Percentiles rank a stretch among this genome's conserved stretches.
Conservation (phyloP, 2,329 filamentous ascomycete species). For the Pseudocercospora crystallina region DNA sequence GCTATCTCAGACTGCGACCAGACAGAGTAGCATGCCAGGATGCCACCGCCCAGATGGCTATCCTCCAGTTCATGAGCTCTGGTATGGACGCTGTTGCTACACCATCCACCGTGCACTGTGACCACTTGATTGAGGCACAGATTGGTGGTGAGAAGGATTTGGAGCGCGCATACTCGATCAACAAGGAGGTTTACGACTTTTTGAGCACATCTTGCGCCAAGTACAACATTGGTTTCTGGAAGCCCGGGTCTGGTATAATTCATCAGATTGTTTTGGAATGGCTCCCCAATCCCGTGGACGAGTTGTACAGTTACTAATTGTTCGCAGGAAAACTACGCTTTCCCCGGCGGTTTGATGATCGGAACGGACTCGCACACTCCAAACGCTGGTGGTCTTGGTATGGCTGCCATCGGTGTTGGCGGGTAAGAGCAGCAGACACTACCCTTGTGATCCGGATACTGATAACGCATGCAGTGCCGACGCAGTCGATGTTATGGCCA, state of each 20-base stretch:
- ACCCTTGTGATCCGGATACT: too few species aligned
- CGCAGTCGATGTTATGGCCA: slow-evolving; percentile 97
- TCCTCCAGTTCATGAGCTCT: slow-evolving; percentile 99
- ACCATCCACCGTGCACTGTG: slow-evolving; percentile 94
- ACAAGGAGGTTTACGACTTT: slow-evolving; percentile 96
- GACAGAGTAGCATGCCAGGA: slow-evolving; percentile 99
- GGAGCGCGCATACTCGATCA: slow-evolving; percentile 83
- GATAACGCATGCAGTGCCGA: too few species aligned
- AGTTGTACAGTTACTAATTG: background rate
- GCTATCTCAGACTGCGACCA: slow-evolving; percentile 93
- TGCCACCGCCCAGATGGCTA: slow-evolving; percentile 99
- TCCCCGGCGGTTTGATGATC: slow-evolving; percentile 96
- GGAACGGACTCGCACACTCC: slow-evolving; percentile 98
- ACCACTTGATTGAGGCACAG: slow-evolving; percentile 98
- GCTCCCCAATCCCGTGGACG: background rate
- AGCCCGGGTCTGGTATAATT: slow-evolving; percentile 96
- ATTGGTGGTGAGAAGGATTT: slow-evolving; percentile 91
- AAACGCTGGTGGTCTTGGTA: slow-evolving; percentile 93
- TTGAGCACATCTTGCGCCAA: slow-evolving; percentile 90
- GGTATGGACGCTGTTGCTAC: slow-evolving; percentile 95
- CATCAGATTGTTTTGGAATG: slow-evolving; percentile 85
- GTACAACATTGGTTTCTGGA: slow-evolving; percentile 99
- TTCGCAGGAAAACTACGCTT: slow-evolving; percentile 91
- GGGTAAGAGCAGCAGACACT: too few species aligned
- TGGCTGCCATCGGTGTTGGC: slow-evolving; percentile 90